A percentile compares a stretch with the other conserved stretches of the same genome.
phyloP scores from a whole-genome alignment of 2,329 filamentous ascomycete species.

The Tolypocladium amazonense region DNA sequence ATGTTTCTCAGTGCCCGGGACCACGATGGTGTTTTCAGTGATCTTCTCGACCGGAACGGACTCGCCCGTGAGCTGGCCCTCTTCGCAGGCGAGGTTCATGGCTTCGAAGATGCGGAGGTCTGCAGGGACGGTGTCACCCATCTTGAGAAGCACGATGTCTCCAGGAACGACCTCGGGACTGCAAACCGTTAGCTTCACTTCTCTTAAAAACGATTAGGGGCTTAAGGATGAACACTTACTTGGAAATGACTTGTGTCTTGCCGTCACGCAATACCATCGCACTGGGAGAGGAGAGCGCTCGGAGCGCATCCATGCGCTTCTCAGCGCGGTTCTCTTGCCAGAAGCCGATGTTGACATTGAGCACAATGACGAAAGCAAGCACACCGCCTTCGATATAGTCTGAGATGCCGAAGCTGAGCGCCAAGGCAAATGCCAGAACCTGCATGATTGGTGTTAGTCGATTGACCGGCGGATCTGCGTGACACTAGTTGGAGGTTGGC shows the following conservation, averaged over 20 bases:
- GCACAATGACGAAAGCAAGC: slow-evolving; percentile 53
- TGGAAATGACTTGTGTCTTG: slow-evolving; percentile 44
- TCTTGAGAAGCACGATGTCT: slow-evolving; percentile 56
- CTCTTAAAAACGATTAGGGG: background rate
- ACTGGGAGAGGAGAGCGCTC: slow-evolving; percentile 51
- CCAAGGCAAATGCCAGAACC: slow-evolving; percentile 72
- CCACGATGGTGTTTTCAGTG: slow-evolving; percentile 34
- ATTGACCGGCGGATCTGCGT: background rate
- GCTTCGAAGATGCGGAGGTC: slow-evolving; percentile 60
- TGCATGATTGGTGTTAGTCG: slow-evolving; percentile 18
- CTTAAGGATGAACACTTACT: slow-evolving; percentile 27
- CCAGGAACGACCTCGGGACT: slow-evolving; percentile 59
- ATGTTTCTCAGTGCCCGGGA: slow-evolving; percentile 33
- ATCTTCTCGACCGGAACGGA: slow-evolving; percentile 62
- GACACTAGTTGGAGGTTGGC: background rate
- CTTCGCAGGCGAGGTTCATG: slow-evolving; percentile 73
- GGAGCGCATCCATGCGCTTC: slow-evolving; percentile 55
- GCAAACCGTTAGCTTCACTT: slow-evolving; percentile 5
- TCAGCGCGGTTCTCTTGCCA: slow-evolving; percentile 54
- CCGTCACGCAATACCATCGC: slow-evolving; percentile 52
- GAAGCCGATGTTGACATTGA: slow-evolving; percentile 61
- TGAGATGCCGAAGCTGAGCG: slow-evolving; percentile 53
- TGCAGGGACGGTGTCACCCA: slow-evolving; percentile 65
- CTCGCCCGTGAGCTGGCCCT: slow-evolving; percentile 68
- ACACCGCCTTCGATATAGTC: slow-evolving; percentile 61